phyloP scores from a whole-genome alignment of 2,329 filamentous ascomycete genomes.

The Sclerotinia subarctica region DNA sequence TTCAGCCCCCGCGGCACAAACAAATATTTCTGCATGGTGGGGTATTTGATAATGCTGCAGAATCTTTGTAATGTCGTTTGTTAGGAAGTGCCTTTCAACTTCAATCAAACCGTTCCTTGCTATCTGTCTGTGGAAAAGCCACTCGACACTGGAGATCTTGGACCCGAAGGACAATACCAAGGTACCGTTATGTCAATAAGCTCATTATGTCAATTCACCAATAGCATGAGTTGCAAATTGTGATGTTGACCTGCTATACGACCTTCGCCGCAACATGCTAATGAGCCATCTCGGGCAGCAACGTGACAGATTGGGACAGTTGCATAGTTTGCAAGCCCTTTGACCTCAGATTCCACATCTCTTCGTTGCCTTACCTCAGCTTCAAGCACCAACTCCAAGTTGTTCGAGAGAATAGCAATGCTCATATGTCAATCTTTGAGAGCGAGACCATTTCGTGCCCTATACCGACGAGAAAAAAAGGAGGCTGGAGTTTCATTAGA shows the following conservation, averaged over 20 bases:
- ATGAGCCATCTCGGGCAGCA: neutral
- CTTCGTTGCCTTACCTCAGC: neutral
- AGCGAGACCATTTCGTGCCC: neutral
- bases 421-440: neutral
- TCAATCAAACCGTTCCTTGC: neutral
- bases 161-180: neutral
- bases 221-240: neutral
- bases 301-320: neutral
- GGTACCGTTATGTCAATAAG: neutral
- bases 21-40: neutral
- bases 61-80: constrained; percentile 9
- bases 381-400: neutral
- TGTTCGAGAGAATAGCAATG: neutral
- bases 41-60: neutral
- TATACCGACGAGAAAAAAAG: neutral
- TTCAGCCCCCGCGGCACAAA: neutral
- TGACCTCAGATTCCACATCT: neutral
- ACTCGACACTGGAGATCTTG: neutral
- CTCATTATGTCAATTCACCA: neutral
- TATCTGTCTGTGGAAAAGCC: neutral
- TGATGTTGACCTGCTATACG: no score
- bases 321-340: neutral
- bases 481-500: neutral
- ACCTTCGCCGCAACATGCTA: neutral
- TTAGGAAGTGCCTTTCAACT: constrained; percentile 7